A percentile compares a stretch with the other conserved stretches of the same genome.
Evolutionary conservation across 116 monocot species (phyloP).

Genomic region (Dioscorea cayenensis): DNA sequence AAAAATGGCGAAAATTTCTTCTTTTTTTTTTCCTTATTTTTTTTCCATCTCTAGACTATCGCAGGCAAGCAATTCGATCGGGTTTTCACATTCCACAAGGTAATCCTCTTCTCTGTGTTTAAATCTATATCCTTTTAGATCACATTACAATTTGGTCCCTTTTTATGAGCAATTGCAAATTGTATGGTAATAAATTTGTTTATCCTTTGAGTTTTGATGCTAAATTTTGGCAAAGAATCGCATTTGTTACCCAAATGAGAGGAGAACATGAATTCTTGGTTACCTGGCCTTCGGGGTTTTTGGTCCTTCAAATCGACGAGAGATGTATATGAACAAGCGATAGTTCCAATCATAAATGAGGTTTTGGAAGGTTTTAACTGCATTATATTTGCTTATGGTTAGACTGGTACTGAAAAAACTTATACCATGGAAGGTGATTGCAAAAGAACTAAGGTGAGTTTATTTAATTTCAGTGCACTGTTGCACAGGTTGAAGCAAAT

Average conservation of each 20-base stretch:
- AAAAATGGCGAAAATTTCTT: not conserved
- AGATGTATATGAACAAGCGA: conserved; percentile 87
- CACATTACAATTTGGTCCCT: too few relatives aligned
- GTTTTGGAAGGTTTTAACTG: conserved; percentile 97
- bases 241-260: not conserved
- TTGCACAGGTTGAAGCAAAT: too few relatives aligned
- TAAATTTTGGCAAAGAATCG: too few relatives aligned
- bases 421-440: conserved; percentile 98
- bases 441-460: conserved; percentile 63
- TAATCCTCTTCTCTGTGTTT: conserved; percentile 24
- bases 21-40: not conserved
- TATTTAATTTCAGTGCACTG: not conserved
- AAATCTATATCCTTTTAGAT: too few relatives aligned
- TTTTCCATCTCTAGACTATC: conserved; percentile 52
- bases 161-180: too few relatives aligned
- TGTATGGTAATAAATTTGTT: too few relatives aligned
- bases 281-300: conserved; percentile 56
- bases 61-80: conserved; percentile 79
- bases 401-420: conserved; percentile 95
- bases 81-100: conserved; percentile 94
- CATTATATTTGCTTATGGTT: conserved; percentile 97
- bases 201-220: too few relatives aligned
- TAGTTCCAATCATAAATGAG: conserved; percentile 92
- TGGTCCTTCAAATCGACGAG: conserved; percentile 69
- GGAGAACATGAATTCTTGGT: too few relatives aligned